These are phyloP conservation scores for Triadica sebifera DNA, from an alignment of 345 rosid genomes.

Conservation along the genomic window DNA sequence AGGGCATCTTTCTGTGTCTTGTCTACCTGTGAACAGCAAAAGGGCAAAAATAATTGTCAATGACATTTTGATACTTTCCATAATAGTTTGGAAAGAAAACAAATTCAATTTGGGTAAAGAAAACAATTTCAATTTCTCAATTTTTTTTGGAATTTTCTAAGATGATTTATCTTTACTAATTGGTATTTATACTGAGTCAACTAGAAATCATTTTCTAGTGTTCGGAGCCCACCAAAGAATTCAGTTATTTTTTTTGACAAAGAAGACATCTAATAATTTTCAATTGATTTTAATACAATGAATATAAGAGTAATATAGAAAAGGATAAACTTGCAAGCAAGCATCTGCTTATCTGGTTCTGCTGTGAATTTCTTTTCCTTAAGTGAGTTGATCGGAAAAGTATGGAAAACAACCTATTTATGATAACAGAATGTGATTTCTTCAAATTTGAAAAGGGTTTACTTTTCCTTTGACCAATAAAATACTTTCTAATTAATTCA, in stretches of 20 bases:
- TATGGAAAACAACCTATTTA: background rate
- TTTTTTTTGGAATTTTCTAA: background rate
- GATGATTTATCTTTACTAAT: background rate
- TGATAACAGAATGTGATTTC: too few relatives aligned
- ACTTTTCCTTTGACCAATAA: background rate
- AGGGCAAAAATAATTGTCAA: background rate
- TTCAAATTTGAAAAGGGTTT: background rate
- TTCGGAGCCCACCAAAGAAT: background rate
- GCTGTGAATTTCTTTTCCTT: background rate
- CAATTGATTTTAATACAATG: background rate
- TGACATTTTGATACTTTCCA: too few relatives aligned
- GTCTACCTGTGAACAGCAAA: constrained; percentile 30
- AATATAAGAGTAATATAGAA: background rate
- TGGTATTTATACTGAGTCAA: background rate
- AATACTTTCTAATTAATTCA: background rate
- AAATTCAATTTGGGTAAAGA: background rate
- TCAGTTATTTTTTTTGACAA: background rate
- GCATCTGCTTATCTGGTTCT: too few relatives aligned
- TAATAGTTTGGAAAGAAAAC: too few relatives aligned
- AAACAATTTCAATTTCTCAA: background rate
- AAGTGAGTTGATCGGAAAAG: too few relatives aligned
- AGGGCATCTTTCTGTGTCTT: constrained; percentile 26
- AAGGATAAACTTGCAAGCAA: too few relatives aligned
- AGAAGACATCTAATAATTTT: background rate
- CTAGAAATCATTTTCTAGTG: background rate